Percentiles rank a stretch among this genome's conserved stretches.
These are phyloP conservation scores for Excoecaria cochinchinensis DNA, from an alignment of 345 rosid species.

Conservation along the genomic window DNA sequence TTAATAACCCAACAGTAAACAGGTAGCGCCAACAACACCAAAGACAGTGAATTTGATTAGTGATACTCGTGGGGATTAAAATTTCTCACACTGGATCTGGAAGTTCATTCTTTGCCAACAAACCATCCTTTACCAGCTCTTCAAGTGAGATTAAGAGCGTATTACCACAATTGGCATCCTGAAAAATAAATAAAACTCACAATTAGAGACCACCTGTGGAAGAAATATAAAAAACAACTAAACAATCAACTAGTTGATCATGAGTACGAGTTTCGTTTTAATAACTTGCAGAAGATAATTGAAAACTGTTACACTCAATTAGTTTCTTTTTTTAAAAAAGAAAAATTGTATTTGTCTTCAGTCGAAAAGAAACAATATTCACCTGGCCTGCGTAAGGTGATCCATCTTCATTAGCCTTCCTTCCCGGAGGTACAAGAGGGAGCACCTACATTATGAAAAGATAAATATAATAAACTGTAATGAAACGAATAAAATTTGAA, in stretches of 20 bases:
- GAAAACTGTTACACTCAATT: not conserved
- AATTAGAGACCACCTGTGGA: not conserved
- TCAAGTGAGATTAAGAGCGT: slow-evolving; percentile 87
- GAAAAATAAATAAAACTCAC: slow-evolving; percentile 11
- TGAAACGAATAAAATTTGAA: not conserved
- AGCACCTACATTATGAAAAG: slow-evolving; percentile 56
- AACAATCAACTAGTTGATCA: not conserved
- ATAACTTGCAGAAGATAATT: not conserved
- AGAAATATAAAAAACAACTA: not conserved
- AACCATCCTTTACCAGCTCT: slow-evolving; percentile 85
- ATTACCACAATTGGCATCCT: slow-evolving; percentile 98
- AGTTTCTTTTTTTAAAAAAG: not conserved
- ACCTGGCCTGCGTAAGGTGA: slow-evolving; percentile 98
- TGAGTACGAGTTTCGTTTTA: not conserved
- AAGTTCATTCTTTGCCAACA: slow-evolving; percentile 64
- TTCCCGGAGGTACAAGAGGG: slow-evolving; percentile 92
- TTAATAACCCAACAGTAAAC: not conserved
- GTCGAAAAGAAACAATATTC: not conserved
- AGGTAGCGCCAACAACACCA: no score
- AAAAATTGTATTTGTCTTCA: not conserved
- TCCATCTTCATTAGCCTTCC: slow-evolving; percentile 57
- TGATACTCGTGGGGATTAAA: not conserved
- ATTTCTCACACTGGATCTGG: slow-evolving; percentile 63
- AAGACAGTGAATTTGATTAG: no score
- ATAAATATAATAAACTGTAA: not conserved